A percentile compares a stretch with the other conserved stretches of the same genome.
Evolutionary conservation across 2,329 filamentous ascomycete genomes (phyloP).

Genomic region (Xylaria sp.): DNA sequence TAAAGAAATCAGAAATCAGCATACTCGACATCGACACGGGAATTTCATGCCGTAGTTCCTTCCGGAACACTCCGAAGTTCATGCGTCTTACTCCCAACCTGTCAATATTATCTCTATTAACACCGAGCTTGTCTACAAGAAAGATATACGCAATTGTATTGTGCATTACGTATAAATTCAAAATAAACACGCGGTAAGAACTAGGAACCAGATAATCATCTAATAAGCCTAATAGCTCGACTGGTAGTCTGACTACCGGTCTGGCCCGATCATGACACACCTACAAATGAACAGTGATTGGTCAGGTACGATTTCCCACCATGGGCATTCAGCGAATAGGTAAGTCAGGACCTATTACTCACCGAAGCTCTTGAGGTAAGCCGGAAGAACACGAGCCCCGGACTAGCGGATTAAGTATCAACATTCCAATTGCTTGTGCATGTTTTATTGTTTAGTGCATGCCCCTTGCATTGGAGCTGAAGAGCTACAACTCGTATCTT

Average conservation of each 20-base stretch:
- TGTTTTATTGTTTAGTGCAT: conserved; percentile 6
- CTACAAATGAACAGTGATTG: not conserved
- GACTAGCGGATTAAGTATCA: not conserved
- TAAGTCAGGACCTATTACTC: not conserved
- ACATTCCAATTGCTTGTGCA: not conserved
- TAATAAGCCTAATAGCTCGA: not conserved
- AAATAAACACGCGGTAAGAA: not conserved
- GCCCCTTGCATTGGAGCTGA: conserved; percentile 23
- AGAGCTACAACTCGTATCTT: conserved; percentile 24
- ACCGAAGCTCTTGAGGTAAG: conserved; percentile 15
- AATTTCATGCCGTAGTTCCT: too few relatives aligned
- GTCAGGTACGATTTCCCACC: not conserved
- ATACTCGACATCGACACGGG: not conserved
- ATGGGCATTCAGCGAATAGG: not conserved
- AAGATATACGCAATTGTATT: too few relatives aligned
- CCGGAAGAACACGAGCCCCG: conserved; percentile 23
- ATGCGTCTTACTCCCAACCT: too few relatives aligned
- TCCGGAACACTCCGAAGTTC: too few relatives aligned
- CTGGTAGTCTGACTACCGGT: not conserved
- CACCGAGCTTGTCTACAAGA: too few relatives aligned
- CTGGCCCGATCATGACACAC: not conserved
- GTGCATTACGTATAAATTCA: not conserved
- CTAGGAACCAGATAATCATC: not conserved
- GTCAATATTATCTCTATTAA: too few relatives aligned
- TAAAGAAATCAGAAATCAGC: conserved; percentile 13